Conservation (phyloP, 2,329 filamentous ascomycete genomes). For the Chlorencoelia australis region DNA sequence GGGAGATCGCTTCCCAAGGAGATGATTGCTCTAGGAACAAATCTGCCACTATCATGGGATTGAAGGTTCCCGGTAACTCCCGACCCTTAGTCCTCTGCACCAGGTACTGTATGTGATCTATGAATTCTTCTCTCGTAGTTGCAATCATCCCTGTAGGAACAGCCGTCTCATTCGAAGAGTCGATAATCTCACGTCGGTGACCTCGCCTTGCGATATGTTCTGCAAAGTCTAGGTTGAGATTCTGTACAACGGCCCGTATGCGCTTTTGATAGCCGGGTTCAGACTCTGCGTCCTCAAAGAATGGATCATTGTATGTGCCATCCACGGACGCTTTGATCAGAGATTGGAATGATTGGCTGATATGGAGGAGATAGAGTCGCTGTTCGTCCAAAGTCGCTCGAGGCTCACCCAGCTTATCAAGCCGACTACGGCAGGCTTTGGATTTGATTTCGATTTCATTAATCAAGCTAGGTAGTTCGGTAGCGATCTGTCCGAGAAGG, state of each 20-base stretch:
- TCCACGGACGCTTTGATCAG: slow-evolving; percentile 37
- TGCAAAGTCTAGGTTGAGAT: slow-evolving; percentile 38
- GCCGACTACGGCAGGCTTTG: slow-evolving; percentile 25
- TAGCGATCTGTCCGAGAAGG: slow-evolving; percentile 36
- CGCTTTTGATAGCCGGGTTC: slow-evolving; percentile 31
- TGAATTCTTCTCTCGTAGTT: slow-evolving; percentile 29
- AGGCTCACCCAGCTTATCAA: slow-evolving; percentile 39
- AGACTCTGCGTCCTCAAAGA: slow-evolving; percentile 35
- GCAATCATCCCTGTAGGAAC: slow-evolving; percentile 9
- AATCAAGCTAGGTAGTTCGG: slow-evolving; percentile 37
- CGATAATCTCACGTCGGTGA: slow-evolving; percentile 29
- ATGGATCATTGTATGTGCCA: slow-evolving; percentile 41
- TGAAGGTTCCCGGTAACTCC: slow-evolving; percentile 52
- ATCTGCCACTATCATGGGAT: slow-evolving; percentile 46
- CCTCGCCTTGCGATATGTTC: slow-evolving; percentile 33
- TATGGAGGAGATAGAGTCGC: slow-evolving; percentile 34
- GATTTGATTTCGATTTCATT: slow-evolving; percentile 33
- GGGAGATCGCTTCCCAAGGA: slow-evolving; percentile 39
- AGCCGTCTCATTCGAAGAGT: slow-evolving; percentile 12
- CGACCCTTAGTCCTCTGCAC: slow-evolving; percentile 36
- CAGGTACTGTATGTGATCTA: slow-evolving; percentile 31
- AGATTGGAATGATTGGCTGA: slow-evolving; percentile 35
- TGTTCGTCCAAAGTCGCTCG: slow-evolving; percentile 39
- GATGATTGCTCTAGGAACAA: slow-evolving; percentile 49
- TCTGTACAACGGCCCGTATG: slow-evolving; percentile 44